Evolutionary conservation across 441 rosid genomes (phyloP).

Genomic region (Kokia cookei): DNA sequence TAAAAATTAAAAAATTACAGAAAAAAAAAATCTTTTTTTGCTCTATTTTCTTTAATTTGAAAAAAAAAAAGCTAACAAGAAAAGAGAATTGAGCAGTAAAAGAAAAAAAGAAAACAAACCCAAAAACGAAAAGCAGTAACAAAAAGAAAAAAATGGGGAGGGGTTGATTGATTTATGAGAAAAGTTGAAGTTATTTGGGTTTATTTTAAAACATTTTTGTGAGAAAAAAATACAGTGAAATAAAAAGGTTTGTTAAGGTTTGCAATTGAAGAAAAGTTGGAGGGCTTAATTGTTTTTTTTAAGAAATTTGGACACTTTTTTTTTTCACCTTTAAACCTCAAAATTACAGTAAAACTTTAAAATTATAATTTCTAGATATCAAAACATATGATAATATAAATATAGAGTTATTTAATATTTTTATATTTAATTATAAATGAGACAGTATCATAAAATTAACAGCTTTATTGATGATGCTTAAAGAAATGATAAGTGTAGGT

Average conservation of each 20-base stretch:
- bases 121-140: not conserved
- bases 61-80: not conserved
- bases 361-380: too few relatives aligned
- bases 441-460: too few relatives aligned
- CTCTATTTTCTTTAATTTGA: not conserved
- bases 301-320: too few relatives aligned
- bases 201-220: not conserved
- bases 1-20: not conserved
- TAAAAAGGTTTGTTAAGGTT: not conserved
- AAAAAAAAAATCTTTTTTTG: not conserved
- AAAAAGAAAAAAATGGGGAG: not conserved
- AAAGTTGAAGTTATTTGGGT: not conserved
- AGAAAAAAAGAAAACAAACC: slow-evolving; percentile 2
- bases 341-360: too few relatives aligned
- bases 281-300: too few relatives aligned
- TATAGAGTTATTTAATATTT: too few relatives aligned
- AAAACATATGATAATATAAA: too few relatives aligned
- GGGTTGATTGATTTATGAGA: not conserved
- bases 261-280: too few relatives aligned
- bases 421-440: too few relatives aligned
- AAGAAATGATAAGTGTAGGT: too few relatives aligned
- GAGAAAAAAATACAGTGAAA: not conserved
- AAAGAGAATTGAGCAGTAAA: not conserved
- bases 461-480: too few relatives aligned
- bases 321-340: too few relatives aligned